phyloP scores from a whole-genome alignment of 768 basidiomycete genomes.

The Pleurotus tuoliensis region DNA sequence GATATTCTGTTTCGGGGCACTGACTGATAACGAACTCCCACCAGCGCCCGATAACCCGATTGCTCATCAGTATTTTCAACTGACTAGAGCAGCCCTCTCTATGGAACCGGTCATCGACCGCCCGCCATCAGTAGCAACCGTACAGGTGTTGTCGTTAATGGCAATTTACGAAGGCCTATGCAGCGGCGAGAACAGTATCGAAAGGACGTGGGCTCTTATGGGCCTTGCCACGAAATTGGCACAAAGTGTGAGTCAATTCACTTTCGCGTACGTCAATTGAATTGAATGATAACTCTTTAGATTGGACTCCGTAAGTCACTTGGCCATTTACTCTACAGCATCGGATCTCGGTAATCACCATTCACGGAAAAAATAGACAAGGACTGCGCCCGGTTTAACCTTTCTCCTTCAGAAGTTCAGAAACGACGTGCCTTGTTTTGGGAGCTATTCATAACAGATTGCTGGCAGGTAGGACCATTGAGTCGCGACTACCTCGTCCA shows the following conservation, averaged over 20 bases:
- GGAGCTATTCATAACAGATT: slow-evolving; percentile 72
- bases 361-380: slow-evolving; percentile 40
- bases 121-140: slow-evolving; percentile 66
- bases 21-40: slow-evolving; percentile 51
- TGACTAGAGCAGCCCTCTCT: slow-evolving; percentile 62
- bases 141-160: slow-evolving; percentile 64
- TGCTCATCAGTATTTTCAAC: slow-evolving; percentile 51
- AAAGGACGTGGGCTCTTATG: slow-evolving; percentile 64
- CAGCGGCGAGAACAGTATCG: slow-evolving; percentile 66
- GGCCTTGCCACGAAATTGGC: slow-evolving; percentile 63
- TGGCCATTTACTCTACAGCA: too few species aligned
- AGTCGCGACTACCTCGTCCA: too few species aligned
- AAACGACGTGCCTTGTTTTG: slow-evolving; percentile 69
- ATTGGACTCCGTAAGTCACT: slow-evolving; percentile 60
- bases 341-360: neutral
- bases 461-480: slow-evolving; percentile 55
- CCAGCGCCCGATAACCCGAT: slow-evolving; percentile 48
- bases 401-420: slow-evolving; percentile 59
- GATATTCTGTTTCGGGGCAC: slow-evolving; percentile 58
- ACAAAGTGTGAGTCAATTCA: slow-evolving; percentile 52
- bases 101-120: slow-evolving; percentile 67
- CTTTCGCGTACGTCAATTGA: neutral
- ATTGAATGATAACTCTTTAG: slow-evolving; percentile 26
- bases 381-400: slow-evolving; percentile 68
- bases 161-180: slow-evolving; percentile 69